A percentile compares a stretch with the other conserved stretches of the same genome.
Conservation (phyloP, 176 grass and related monocot genomes). For the Themeda triandra region DNA sequence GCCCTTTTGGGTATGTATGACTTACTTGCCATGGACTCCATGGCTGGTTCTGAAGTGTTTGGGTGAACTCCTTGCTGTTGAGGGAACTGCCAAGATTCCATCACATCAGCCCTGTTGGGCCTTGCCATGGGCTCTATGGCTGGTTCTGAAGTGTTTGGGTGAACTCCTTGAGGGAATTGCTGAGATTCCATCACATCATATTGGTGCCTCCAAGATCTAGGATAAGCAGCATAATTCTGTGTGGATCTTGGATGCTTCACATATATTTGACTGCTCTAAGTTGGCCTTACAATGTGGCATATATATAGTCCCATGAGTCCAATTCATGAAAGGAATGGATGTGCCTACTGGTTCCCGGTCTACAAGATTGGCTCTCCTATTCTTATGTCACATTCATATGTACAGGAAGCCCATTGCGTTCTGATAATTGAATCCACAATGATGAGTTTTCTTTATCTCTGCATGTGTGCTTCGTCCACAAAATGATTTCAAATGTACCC, state of each 20-base stretch:
- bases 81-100: background rate
- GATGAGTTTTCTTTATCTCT: background rate
- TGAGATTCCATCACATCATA: conserved; percentile 17
- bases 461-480: background rate
- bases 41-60: conserved; percentile 33
- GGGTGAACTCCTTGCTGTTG: background rate
- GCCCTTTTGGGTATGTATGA: background rate
- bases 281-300: background rate
- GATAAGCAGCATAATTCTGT: background rate
- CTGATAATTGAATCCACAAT: background rate
- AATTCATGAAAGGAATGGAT: conserved; percentile 9
- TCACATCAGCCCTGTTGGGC: background rate
- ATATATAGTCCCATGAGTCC: background rate
- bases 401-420: background rate
- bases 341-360: background rate
- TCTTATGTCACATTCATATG: too few species aligned
- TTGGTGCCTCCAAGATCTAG: background rate
- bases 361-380: background rate
- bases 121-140: conserved; percentile 30
- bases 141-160: conserved; percentile 31
- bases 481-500: background rate
- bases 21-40: conserved; percentile 26
- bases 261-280: conserved; percentile 11
- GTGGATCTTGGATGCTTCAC: background rate
- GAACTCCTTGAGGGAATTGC: conserved; percentile 6